These are phyloP conservation scores for Fusarium haematococcum DNA, from an alignment of 2,329 filamentous ascomycete species.

Conservation along the genomic window DNA sequence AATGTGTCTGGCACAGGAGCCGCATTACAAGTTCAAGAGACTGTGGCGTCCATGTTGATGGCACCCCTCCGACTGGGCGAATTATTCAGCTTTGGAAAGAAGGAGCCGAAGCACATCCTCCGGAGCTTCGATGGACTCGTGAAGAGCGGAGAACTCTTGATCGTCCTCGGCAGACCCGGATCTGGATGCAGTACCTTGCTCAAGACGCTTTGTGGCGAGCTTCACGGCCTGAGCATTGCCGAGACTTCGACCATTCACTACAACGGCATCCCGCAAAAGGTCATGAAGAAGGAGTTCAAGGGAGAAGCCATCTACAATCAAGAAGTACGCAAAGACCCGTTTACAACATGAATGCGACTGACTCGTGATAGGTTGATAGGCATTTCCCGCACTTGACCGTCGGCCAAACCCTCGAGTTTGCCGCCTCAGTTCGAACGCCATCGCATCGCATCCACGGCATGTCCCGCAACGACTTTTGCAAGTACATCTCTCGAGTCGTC, in stretches of 20 bases:
- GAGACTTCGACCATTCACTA: constrained; percentile 68
- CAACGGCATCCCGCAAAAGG: constrained; percentile 66
- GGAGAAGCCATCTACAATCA: constrained; percentile 81
- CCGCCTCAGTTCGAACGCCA: constrained; percentile 75
- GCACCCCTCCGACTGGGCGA: constrained; percentile 69
- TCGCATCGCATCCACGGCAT: constrained; percentile 73
- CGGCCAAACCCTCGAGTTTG: constrained; percentile 79
- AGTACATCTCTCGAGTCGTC: constrained; percentile 73
- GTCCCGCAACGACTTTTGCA: constrained; percentile 68
- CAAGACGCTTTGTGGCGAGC: constrained; percentile 71
- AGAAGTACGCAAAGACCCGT: constrained; percentile 59
- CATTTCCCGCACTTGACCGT: constrained; percentile 85
- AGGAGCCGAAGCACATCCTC: constrained; percentile 69
- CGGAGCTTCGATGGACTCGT: constrained; percentile 73
- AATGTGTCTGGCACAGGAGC: constrained; percentile 75
- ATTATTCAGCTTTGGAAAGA: constrained; percentile 60
- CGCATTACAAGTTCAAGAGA: constrained; percentile 76
- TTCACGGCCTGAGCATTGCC: constrained; percentile 67
- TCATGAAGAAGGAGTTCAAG: constrained; percentile 70
- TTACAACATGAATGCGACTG: neutral
- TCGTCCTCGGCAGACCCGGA: constrained; percentile 75
- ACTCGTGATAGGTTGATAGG: constrained; percentile 65
- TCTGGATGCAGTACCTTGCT: constrained; percentile 74
- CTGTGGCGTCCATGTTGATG: constrained; percentile 69
- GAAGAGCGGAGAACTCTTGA: constrained; percentile 73